Percentiles rank a stretch among this genome's conserved stretches.
These are phyloP conservation scores for Isabelozyma gotoi DNA, from an alignment of 805 yeast genomes.

Conservation along the genomic window DNA sequence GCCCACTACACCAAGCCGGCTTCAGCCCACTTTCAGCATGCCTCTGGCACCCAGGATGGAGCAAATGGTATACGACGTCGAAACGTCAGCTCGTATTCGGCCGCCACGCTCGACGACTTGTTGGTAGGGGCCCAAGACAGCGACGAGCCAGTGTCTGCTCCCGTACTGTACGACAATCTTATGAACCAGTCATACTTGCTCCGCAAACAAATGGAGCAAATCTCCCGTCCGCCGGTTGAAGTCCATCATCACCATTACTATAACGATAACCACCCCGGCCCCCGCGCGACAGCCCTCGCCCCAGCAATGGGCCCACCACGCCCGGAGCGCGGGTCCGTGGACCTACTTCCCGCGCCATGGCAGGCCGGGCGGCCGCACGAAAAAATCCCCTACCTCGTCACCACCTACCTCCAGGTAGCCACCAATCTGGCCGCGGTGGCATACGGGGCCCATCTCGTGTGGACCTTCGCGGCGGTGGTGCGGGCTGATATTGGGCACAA, in stretches of 20 bases:
- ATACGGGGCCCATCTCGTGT: conserved; percentile 44
- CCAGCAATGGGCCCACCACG: no score
- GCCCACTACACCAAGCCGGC: not conserved
- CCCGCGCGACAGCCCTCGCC: no score
- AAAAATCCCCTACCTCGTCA: conserved; percentile 53
- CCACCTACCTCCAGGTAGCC: conserved; percentile 60
- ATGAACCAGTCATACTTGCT: not conserved
- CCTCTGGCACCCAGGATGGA: not conserved
- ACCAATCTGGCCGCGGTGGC: conserved; percentile 49
- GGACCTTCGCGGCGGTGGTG: conserved; percentile 47
- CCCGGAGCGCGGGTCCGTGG: no score
- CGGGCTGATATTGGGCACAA: conserved; percentile 53
- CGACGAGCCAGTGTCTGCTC: not conserved
- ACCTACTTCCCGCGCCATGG: no score
- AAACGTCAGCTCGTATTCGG: not conserved
- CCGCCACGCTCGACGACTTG: not conserved
- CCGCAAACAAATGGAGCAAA: not conserved
- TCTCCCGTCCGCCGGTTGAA: conserved; percentile 10
- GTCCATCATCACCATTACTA: conserved; percentile 52
- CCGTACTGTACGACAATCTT: not conserved
- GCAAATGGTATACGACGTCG: not conserved
- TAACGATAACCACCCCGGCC: conserved; percentile 8
- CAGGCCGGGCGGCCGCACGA: conserved; percentile 55
- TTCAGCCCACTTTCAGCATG: not conserved
- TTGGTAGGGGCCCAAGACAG: not conserved